Percentiles rank a stretch among this genome's conserved stretches.
These are phyloP conservation scores for Aureobasidium sp. DNA, from an alignment of 2,329 filamentous ascomycete species.

Conservation along the genomic window DNA sequence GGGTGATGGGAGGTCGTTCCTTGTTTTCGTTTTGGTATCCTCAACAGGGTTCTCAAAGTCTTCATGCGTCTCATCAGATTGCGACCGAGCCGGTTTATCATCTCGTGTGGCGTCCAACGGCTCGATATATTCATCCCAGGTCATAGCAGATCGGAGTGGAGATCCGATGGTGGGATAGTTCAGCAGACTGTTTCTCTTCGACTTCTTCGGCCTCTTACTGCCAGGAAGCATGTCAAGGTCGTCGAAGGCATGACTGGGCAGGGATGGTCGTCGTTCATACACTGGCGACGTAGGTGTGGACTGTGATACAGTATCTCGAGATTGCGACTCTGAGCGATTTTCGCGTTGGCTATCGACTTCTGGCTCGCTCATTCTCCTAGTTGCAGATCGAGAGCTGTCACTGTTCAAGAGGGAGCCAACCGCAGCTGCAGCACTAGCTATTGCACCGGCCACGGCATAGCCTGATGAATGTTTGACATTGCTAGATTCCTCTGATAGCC, in stretches of 20 bases:
- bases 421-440: not conserved
- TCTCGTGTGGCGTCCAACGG: not conserved
- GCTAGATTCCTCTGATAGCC: not conserved
- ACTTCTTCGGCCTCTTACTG: conserved; percentile 36
- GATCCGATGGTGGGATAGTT: conserved; percentile 34
- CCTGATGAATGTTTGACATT: not conserved
- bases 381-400: not conserved
- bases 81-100: not conserved
- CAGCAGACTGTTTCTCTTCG: conserved; percentile 35
- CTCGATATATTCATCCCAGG: conserved; percentile 35
- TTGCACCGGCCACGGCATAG: not conserved
- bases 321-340: not conserved
- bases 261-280: conserved; percentile 14
- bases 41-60: not conserved
- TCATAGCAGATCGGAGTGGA: conserved; percentile 36
- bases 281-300: conserved; percentile 7
- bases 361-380: conserved; percentile 2
- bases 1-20: not conserved
- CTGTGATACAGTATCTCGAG: not conserved
- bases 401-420: not conserved
- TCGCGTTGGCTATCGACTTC: not conserved
- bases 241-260: conserved; percentile 28
- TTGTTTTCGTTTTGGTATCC: not conserved
- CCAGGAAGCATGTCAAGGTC: conserved; percentile 27
- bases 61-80: not conserved